Evolutionary conservation across 495 filamentous ascomycete species (phyloP).

Genomic region (Talaromyces adpressus): DNA sequence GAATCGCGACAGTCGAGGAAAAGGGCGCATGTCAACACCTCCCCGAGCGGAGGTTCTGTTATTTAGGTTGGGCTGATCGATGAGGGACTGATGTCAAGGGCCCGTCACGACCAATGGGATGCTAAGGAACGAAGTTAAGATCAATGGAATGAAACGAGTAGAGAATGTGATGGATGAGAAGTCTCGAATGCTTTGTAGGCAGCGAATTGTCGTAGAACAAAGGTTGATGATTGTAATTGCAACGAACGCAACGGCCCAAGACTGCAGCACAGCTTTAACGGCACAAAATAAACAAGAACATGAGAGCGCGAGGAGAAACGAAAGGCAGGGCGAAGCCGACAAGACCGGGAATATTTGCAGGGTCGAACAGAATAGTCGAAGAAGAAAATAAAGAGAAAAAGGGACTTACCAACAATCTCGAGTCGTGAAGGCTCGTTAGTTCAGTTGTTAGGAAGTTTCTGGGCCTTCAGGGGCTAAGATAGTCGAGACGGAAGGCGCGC

Average conservation of each 20-base stretch:
- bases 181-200: too few species aligned
- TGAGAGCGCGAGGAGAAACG: not conserved
- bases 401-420: not conserved
- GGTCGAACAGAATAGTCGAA: not conserved
- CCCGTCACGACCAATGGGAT: constrained; percentile 4
- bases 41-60: not conserved
- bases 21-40: not conserved
- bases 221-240: not conserved
- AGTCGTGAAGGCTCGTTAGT: not conserved
- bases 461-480: constrained; percentile 2
- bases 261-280: not conserved
- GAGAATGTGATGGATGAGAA: not conserved
- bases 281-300: not conserved
- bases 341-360: not conserved
- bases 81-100: constrained; percentile 3
- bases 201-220: too few species aligned
- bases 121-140: constrained; percentile 1
- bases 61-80: constrained; percentile 11
- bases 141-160: constrained; percentile 1
- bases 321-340: not conserved
- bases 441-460: not conserved
- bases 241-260: not conserved
- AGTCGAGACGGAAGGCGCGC: not conserved
- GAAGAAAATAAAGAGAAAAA: not conserved
- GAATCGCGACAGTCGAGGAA: not conserved